phyloP scores from a whole-genome alignment of 2,329 filamentous ascomycete genomes.

The Botrytis sinoallii region DNA sequence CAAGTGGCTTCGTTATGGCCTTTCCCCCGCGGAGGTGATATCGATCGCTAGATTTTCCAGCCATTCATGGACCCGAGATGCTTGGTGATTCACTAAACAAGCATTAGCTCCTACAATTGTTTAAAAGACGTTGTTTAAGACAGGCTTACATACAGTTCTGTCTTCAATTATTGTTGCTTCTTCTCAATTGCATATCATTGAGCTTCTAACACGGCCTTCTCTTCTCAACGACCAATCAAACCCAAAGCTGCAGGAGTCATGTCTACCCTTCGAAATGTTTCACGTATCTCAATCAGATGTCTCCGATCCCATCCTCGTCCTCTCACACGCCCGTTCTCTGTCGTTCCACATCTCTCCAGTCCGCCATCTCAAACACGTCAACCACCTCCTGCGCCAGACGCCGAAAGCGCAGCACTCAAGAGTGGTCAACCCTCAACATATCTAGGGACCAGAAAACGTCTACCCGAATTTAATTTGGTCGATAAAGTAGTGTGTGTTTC shows the following conservation, averaged over 20 bases:
- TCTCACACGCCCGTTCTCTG: conserved; percentile 19
- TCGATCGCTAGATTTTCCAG: background rate
- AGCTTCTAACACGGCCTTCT: background rate
- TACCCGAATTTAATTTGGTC: conserved; percentile 63
- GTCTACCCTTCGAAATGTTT: conserved; percentile 10
- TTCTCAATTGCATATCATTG: background rate
- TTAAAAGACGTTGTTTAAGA: background rate
- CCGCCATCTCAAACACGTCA: conserved; percentile 11
- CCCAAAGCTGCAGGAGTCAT: background rate
- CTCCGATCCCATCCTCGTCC: background rate
- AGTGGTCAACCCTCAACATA: conserved; percentile 23
- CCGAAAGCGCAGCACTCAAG: conserved; percentile 19
- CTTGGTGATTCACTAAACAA: background rate
- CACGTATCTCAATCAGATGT: conserved; percentile 4
- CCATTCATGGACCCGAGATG: background rate
- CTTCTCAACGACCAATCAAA: background rate
- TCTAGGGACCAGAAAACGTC: conserved; percentile 31
- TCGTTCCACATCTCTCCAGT: conserved; percentile 4
- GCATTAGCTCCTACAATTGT: background rate
- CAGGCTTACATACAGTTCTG: background rate
- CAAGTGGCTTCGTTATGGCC: background rate
- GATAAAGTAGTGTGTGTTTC: conserved; percentile 68
- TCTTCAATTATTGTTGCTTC: background rate
- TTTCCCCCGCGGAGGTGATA: background rate
- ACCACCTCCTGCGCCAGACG: conserved; percentile 24